Evolutionary conservation across 2,329 filamentous ascomycete species (phyloP).

Genomic region (Aspergillus chevalieri): DNA sequence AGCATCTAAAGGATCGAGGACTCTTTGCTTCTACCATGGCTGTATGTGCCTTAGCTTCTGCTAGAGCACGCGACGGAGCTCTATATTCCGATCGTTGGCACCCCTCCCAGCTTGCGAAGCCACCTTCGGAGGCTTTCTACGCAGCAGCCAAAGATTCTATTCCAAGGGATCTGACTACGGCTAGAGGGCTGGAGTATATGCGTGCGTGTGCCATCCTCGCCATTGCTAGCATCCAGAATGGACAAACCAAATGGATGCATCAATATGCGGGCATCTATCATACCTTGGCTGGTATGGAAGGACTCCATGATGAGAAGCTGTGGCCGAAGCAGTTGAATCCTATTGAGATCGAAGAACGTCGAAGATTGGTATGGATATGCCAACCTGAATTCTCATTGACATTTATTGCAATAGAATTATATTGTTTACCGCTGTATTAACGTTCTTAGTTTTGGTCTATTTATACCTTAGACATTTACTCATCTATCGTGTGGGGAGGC

Average conservation of each 20-base stretch:
- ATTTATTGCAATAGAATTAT: background rate
- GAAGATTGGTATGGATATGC: constrained; percentile 37
- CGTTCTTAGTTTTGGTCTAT: constrained; percentile 49
- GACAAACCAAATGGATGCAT: constrained; percentile 46
- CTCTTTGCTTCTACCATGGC: constrained; percentile 50
- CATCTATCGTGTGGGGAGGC: constrained; percentile 48
- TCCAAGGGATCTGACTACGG: constrained; percentile 30
- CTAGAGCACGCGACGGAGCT: constrained; percentile 47
- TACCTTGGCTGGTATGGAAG: constrained; percentile 44
- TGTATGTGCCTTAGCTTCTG: constrained; percentile 45
- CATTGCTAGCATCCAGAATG: constrained; percentile 48
- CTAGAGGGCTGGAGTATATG: constrained; percentile 33
- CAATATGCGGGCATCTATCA: constrained; percentile 48
- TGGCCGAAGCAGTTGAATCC: constrained; percentile 45
- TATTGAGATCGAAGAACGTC: constrained; percentile 45
- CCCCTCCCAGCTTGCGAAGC: constrained; percentile 23
- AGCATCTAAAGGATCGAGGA: constrained; percentile 39
- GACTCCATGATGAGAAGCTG: constrained; percentile 48
- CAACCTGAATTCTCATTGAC: background rate
- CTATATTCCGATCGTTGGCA: constrained; percentile 33
- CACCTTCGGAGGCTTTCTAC: constrained; percentile 41
- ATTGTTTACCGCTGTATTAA: constrained; percentile 2
- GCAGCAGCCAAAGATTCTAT: constrained; percentile 38
- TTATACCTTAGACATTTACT: constrained; percentile 52
- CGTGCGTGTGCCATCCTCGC: constrained; percentile 45